Evolutionary conservation across 768 basidiomycete species (phyloP).

Genomic region (Calocera viscosa): DNA sequence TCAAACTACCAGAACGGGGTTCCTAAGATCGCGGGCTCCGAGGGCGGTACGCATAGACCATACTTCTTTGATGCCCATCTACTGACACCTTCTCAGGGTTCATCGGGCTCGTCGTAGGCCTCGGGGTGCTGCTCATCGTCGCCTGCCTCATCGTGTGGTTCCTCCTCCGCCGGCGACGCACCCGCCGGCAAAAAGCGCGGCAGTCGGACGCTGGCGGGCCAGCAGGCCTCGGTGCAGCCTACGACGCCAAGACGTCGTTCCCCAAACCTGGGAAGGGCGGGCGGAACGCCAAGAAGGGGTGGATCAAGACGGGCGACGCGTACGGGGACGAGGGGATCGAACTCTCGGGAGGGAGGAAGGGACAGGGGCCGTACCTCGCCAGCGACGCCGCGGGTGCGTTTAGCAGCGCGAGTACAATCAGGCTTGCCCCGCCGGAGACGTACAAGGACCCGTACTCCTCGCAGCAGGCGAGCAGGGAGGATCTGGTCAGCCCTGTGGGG

Average conservation of each 20-base stretch:
- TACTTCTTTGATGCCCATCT: background rate
- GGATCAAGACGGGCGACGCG: background rate
- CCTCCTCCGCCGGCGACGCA: constrained; percentile 41
- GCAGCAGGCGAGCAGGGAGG: background rate
- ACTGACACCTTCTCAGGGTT: constrained; percentile 36
- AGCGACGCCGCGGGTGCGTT: background rate
- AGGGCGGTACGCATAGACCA: constrained; percentile 34
- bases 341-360: background rate
- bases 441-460: background rate
- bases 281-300: background rate
- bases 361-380: background rate
- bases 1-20: constrained; percentile 20
- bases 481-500: background rate
- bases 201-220: constrained; percentile 20
- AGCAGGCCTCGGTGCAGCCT: constrained; percentile 17
- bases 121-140: constrained; percentile 42
- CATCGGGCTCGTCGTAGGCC: constrained; percentile 45
- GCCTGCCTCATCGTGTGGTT: constrained; percentile 44
- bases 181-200: constrained; percentile 26
- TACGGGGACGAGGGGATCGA: background rate
- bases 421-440: background rate
- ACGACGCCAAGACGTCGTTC: constrained; percentile 1
- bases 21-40: constrained; percentile 41
- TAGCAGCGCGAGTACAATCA: background rate
- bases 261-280: background rate